phyloP scores from a whole-genome alignment of 306 rosid genomes.

The Cucumis cinereus region DNA sequence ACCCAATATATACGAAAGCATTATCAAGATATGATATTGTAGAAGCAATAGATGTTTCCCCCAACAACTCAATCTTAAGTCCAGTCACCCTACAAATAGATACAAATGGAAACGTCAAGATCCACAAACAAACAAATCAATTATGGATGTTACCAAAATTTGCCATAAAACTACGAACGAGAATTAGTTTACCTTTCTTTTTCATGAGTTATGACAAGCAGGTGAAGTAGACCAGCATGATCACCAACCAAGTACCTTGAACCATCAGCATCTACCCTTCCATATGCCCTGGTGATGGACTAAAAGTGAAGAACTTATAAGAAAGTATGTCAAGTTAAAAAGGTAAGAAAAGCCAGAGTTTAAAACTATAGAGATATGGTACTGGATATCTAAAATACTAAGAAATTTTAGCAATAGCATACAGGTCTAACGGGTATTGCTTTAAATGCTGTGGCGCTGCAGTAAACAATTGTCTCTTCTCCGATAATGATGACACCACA shows the following conservation, averaged over 20 bases:
- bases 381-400: not conserved
- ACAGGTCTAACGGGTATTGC: conserved; percentile 90
- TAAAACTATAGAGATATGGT: not conserved
- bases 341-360: not conserved
- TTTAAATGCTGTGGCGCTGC: conserved; percentile 88
- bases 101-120: conserved; percentile 4
- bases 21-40: conserved; percentile 92
- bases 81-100: conserved; percentile 73
- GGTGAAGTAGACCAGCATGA: conserved; percentile 73
- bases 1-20: conserved; percentile 82
- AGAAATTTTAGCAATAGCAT: conserved; percentile 24
- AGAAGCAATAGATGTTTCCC: conserved; percentile 93
- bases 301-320: conserved; percentile 13
- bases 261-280: conserved; percentile 96
- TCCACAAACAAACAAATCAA: not conserved
- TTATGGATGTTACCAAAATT: not conserved
- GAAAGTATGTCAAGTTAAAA: not conserved
- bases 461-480: conserved; percentile 92
- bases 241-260: conserved; percentile 96
- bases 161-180: not conserved
- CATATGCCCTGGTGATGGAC: conserved; percentile 90
- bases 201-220: conserved; percentile 94
- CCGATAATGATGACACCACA: conserved; percentile 96
- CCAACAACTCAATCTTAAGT: conserved; percentile 86
- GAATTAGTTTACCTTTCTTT: conserved; percentile 61